Base-by-base conservation (phyloP, 768 basidiomycete species). In the Tylopilus rubrobrunneus region DNA sequence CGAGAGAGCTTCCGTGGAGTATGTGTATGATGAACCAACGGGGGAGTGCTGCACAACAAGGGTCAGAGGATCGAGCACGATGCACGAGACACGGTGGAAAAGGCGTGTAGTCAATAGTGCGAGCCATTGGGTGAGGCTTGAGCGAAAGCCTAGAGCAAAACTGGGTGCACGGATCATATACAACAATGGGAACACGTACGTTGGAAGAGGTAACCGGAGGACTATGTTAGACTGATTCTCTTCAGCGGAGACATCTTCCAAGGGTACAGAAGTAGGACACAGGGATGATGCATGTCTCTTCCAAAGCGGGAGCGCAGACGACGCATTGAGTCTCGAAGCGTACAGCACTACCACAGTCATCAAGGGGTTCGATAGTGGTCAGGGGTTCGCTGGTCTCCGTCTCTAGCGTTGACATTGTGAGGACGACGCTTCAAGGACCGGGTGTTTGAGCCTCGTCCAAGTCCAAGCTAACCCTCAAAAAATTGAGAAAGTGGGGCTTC, bases 281-380 rank as follows among this genome's bases (percentile, higher is more conserved):
- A 56, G 44, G 11, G 54, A 53, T 12, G 57, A 50, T 3, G 58
- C 14, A 29, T 60, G 60, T 65, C 73, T 74, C 70, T 78, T 83
- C 78, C 87, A 89, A 40, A 90, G 67, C 1, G 87, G 86, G 53
- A 90, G 72, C 0, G 84, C 76, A 58, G 61, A 91, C 78, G 5
- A 87, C 73, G 55, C 88, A 90, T 62, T 85, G 78, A 49, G 75
- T 73, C 73, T 90, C 81, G 70, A 91, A 91, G 52, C 88, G 79
- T 5, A 90, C 89, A 23, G 62, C 63, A 53, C 70, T 63, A 0
- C 60, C 57, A 11, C 19, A 58, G 37, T 68, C 70, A 23, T 58
- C 62, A 47, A 58, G 27, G n/a, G 55, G 48, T 5, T 57, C 59
- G 27, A 54, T 3, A 36, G 52, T 23, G 27, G 50, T 33, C 17